These are phyloP conservation scores for Fusarium tricinctum DNA, from an alignment of 2,329 filamentous ascomycete species.

Conservation along the genomic window DNA sequence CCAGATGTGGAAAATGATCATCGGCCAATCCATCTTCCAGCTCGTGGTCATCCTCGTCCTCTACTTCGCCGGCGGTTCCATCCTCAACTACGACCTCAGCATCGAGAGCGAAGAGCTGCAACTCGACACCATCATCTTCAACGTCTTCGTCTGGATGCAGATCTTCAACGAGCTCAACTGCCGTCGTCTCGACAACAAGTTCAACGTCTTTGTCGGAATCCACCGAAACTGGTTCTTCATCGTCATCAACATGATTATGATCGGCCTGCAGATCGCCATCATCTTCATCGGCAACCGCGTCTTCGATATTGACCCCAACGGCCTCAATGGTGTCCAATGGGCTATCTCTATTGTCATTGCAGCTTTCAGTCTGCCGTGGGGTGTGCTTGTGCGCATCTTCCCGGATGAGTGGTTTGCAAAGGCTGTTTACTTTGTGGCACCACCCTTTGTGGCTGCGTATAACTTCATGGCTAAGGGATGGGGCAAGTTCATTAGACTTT, in stretches of 20 bases:
- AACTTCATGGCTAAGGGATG: neutral
- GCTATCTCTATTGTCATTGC: slow-evolving; percentile 79
- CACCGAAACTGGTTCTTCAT: slow-evolving; percentile 90
- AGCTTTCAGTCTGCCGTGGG: slow-evolving; percentile 23
- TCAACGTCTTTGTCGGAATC: slow-evolving; percentile 95
- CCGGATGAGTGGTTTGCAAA: slow-evolving; percentile 31
- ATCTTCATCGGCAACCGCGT: slow-evolving; percentile 86
- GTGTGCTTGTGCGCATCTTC: slow-evolving; percentile 15
- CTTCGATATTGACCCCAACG: slow-evolving; percentile 76
- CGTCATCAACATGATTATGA: slow-evolving; percentile 86
- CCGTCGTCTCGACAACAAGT: slow-evolving; percentile 90
- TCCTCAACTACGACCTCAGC: slow-evolving; percentile 46
- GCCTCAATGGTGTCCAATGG: slow-evolving; percentile 83
- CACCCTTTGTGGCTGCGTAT: slow-evolving; percentile 18
- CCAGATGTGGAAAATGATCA: slow-evolving; percentile 98
- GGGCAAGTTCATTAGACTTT: neutral
- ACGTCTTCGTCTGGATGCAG: slow-evolving; percentile 99
- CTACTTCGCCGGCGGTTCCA: slow-evolving; percentile 77
- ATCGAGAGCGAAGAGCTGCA: slow-evolving; percentile 64
- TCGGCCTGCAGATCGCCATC: slow-evolving; percentile 89
- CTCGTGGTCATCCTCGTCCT: slow-evolving; percentile 83
- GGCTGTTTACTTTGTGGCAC: slow-evolving; percentile 11
- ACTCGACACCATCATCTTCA: slow-evolving; percentile 89
- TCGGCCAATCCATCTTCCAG: slow-evolving; percentile 92
- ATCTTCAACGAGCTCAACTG: slow-evolving; percentile 87